Evolutionary conservation across 2,329 filamentous ascomycete species (phyloP), one percentile per base, ranked within the genome.

Genomic region (Paradendryphiella salina): DNA sequence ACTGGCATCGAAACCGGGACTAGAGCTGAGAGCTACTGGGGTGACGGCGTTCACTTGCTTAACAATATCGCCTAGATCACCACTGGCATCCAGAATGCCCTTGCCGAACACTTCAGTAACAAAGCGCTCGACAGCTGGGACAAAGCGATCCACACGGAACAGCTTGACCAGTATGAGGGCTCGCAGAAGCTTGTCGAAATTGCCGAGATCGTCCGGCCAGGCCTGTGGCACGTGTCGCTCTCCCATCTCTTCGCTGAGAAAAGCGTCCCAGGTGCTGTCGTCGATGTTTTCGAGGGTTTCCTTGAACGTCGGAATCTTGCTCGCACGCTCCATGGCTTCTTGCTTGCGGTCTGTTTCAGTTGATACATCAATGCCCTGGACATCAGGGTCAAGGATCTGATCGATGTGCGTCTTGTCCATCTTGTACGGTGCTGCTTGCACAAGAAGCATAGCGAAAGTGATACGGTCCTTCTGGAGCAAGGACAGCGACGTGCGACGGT

Each of bases 361-460:
- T 0, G 89, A 96, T 20, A 96, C 78, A 71, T 96, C 93, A 34
- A 83, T 82, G 51, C 89, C 90, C 56, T 87, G 82, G 29, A 95
- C 77, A 42, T 84, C 83, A 41, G 87, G 83, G 66, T 96, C 92
- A 3, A 99, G 82, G 34, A 99, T 86, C 26, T 85, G 80, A 65
- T 99, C 95, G 59, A 99, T 88, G 54, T 96, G 80, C 10, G 81
- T 80, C 79, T 92, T 94, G 72, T 99, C 90, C 88, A 97, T 96
- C 64, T 89, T 85, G 77, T 93, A 96, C 0, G 94, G 94, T n/a
- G 93, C 89, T 4, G 93, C 94, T 75, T 97, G 94, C 5, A 92
- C 91, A 36, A 99, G 85, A 43, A 99, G 84, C 83, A 99, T 93
- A 23, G 92, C 95, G 39, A 99, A 82, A 0, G 93, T 96, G 60